Evolutionary conservation across 2,329 filamentous ascomycete species (phyloP).

Genomic region (Drechslerella coelobrocha): DNA sequence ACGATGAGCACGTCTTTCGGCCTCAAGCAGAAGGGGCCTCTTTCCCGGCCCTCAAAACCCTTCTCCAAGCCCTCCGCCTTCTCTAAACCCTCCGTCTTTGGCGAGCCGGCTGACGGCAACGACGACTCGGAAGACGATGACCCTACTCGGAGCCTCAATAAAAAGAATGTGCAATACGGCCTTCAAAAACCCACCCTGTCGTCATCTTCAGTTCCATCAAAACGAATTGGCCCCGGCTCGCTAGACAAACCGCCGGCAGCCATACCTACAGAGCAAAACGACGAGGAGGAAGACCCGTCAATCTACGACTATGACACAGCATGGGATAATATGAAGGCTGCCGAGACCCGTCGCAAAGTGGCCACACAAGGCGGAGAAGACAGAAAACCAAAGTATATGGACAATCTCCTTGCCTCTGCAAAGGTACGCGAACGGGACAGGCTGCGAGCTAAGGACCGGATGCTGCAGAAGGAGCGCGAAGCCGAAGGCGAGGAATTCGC

Average conservation of each 20-base stretch:
- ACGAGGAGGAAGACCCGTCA: slow-evolving; percentile 70
- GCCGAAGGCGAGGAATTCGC: slow-evolving; percentile 80
- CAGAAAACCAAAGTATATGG: slow-evolving; percentile 79
- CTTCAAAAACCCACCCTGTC: slow-evolving; percentile 57
- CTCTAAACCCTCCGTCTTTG: slow-evolving; percentile 53
- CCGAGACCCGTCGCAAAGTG: slow-evolving; percentile 65
- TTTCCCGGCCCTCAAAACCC: slow-evolving; percentile 65
- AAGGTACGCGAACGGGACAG: slow-evolving; percentile 79
- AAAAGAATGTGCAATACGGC: slow-evolving; percentile 58
- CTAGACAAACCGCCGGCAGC: slow-evolving; percentile 61
- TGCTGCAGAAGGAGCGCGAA: slow-evolving; percentile 77
- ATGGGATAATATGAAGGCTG: slow-evolving; percentile 74
- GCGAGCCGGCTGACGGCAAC: slow-evolving; percentile 65
- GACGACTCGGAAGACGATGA: slow-evolving; percentile 58
- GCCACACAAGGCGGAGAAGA: slow-evolving; percentile 65
- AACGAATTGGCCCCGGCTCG: slow-evolving; percentile 57
- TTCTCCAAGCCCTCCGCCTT: slow-evolving; percentile 66
- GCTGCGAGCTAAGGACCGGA: slow-evolving; percentile 79
- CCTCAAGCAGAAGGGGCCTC: slow-evolving; percentile 56
- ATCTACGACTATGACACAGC: slow-evolving; percentile 87
- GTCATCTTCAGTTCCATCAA: slow-evolving; percentile 53
- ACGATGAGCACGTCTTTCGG: slow-evolving; percentile 71
- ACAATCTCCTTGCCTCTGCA: slow-evolving; percentile 73
- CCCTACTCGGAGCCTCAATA: slow-evolving; percentile 57
- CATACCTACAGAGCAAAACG: slow-evolving; percentile 67